phyloP scores from a whole-genome alignment of 2,329 filamentous ascomycete genomes.

The Exophiala sideris region DNA sequence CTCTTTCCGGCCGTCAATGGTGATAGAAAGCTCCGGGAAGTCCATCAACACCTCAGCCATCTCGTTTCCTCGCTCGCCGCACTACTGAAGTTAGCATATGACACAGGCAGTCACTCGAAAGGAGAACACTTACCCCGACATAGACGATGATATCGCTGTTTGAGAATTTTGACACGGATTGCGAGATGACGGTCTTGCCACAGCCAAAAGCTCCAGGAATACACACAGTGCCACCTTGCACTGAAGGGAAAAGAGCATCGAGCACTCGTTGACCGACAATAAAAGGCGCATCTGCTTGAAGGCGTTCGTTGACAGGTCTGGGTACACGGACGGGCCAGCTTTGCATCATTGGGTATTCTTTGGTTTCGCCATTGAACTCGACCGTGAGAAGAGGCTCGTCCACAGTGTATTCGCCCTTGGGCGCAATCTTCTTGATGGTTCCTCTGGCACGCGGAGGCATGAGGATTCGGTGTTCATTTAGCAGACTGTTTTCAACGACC shows the following conservation, averaged over 20 bases:
- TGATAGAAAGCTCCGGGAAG: slow-evolving; percentile 95
- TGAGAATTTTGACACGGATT: slow-evolving; percentile 98
- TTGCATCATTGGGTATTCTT: slow-evolving; percentile 97
- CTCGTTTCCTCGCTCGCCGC: slow-evolving; percentile 91
- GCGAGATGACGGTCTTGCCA: slow-evolving; percentile 98
- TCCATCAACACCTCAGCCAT: slow-evolving; percentile 99
- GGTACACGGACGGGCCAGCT: slow-evolving; percentile 96
- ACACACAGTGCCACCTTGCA: slow-evolving; percentile 95
- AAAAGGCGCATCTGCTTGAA: slow-evolving; percentile 83
- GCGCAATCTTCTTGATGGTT: slow-evolving; percentile 84
- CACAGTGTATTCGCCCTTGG: slow-evolving; percentile 90
- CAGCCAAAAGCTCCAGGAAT: slow-evolving; percentile 98
- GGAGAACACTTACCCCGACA: slow-evolving; percentile 59
- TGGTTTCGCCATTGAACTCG: slow-evolving; percentile 95
- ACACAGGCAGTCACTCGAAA: neutral
- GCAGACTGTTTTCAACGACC: slow-evolving; percentile 93
- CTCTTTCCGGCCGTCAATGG: slow-evolving; percentile 89
- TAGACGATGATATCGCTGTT: slow-evolving; percentile 99
- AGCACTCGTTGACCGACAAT: slow-evolving; percentile 95
- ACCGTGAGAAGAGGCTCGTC: slow-evolving; percentile 91
- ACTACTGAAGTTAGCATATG: slow-evolving; percentile 24
- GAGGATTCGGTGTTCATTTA: slow-evolving; percentile 89
- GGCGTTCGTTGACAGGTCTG: slow-evolving; percentile 85
- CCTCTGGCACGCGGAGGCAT: slow-evolving; percentile 85
- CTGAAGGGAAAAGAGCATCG: slow-evolving; percentile 91